Percentiles rank a stretch among this genome's conserved stretches.
phyloP scores from a whole-genome alignment of 768 basidiomycete species.

The Trametes punicea region DNA sequence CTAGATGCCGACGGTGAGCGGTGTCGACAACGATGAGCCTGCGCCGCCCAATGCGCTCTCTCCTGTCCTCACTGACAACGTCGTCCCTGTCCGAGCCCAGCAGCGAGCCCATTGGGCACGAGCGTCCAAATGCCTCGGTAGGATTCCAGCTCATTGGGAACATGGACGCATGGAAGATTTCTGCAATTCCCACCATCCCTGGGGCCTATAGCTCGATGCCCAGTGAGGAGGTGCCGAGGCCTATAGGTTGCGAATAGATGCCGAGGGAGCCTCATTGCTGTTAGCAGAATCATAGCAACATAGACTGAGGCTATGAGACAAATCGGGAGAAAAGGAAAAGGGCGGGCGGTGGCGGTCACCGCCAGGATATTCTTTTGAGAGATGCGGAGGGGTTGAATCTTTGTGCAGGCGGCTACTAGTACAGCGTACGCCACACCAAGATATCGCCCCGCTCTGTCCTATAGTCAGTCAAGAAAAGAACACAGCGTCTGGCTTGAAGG shows the following conservation, averaged over 20 bases:
- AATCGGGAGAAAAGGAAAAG: no score
- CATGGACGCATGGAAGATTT: constrained; percentile 44
- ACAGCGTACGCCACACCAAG: no score
- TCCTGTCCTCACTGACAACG: constrained; percentile 23
- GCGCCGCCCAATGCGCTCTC: background rate
- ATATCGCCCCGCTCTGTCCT: no score
- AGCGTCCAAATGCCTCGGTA: constrained; percentile 8
- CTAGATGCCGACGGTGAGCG: constrained; percentile 21
- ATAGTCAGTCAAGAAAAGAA: no score
- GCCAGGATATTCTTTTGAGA: no score
- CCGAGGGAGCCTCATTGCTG: constrained; percentile 58
- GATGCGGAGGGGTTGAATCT: no score
- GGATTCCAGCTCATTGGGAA: constrained; percentile 21
- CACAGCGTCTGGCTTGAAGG: no score
- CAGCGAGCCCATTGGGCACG: constrained; percentile 10
- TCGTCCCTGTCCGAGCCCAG: constrained; percentile 26
- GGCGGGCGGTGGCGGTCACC: no score
- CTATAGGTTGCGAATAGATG: constrained; percentile 28
- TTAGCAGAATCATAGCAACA: no score
- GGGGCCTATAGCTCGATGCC: constrained; percentile 38
- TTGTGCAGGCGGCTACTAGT: no score
- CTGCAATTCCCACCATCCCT: constrained; percentile 32
- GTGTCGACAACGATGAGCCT: no score
- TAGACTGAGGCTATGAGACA: no score
- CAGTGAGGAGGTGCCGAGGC: constrained; percentile 20